Conservation (phyloP, 148 eudicot genomes). For the Vaccinium corymbosum region DNA sequence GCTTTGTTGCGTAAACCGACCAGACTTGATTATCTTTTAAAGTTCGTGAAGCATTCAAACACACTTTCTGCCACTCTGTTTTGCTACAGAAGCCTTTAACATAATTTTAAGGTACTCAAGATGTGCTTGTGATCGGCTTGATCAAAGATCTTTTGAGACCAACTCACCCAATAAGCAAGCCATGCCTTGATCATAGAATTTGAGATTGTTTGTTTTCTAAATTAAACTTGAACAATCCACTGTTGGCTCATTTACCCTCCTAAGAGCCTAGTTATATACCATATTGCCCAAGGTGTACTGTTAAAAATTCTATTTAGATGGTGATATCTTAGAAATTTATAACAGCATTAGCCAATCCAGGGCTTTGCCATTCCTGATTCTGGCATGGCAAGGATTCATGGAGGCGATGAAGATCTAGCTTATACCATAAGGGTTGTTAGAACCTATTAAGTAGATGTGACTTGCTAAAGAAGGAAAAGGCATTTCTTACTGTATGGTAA, state of each 20-base stretch:
- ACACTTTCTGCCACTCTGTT: neutral
- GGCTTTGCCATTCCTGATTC: conserved; percentile 31
- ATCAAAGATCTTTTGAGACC: neutral
- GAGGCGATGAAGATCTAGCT: conserved; percentile 45
- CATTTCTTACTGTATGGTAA: neutral
- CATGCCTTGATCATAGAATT: neutral
- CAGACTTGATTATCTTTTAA: no score
- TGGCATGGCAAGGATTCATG: conserved; percentile 56
- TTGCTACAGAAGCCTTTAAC: no score
- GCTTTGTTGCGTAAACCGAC: no score
- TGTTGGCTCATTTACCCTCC: neutral
- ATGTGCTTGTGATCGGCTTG: neutral
- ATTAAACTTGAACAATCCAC: neutral
- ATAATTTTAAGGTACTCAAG: no score
- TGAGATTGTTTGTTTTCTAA: neutral
- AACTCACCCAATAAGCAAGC: neutral
- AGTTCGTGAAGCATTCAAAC: neutral
- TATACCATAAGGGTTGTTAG: conserved; percentile 50
- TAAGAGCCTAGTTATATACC: neutral
- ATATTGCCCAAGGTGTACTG: neutral
- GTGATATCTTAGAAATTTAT: no score
- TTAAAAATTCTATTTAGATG: no score
- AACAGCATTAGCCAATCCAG: neutral
- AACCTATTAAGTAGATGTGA: conserved; percentile 40
- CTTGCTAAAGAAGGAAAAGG: no score